Evolutionary conservation across 2,329 filamentous ascomycete species (phyloP).

Genomic region (Aspergillus tubingensis): DNA sequence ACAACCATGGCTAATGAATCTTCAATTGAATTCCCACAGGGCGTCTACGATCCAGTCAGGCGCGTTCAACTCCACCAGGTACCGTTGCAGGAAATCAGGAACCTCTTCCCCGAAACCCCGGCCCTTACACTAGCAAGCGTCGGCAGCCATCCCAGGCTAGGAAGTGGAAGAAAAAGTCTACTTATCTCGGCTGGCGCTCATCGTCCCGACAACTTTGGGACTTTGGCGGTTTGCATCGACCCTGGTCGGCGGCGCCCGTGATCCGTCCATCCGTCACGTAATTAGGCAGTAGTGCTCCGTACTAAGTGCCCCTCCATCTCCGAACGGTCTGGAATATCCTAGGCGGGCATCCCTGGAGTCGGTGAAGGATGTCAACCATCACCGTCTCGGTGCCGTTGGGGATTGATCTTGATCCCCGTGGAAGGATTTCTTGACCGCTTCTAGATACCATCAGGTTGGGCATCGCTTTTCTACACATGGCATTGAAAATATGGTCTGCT

Average conservation of each 20-base stretch:
- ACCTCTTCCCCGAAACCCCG: conserved; percentile 34
- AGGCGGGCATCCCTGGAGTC: neutral
- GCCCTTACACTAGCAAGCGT: conserved; percentile 32
- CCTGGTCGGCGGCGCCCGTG: neutral
- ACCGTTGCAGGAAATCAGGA: conserved; percentile 35
- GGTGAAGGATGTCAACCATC: neutral
- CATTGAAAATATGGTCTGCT: conserved; percentile 9
- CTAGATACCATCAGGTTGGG: conserved; percentile 2
- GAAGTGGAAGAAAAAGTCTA: conserved; percentile 14
- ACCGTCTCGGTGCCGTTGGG: neutral
- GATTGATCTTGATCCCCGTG: neutral
- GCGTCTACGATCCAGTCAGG: neutral
- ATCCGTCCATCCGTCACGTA: neutral
- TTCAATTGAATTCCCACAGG: neutral
- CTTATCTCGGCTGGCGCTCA: conserved; percentile 14
- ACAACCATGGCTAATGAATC: neutral
- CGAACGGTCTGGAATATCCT: neutral
- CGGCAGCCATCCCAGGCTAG: conserved; percentile 20
- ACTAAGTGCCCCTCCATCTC: conserved; percentile 1
- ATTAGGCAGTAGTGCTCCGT: neutral
- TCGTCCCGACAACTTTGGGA: conserved; percentile 16
- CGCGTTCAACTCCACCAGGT: conserved; percentile 15
- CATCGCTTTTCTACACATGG: conserved; percentile 12
- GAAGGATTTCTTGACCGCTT: conserved; percentile 14
- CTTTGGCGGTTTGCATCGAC: neutral